Conservation (phyloP, 176 grass and related monocot genomes). For the Carex myosuroides region DNA sequence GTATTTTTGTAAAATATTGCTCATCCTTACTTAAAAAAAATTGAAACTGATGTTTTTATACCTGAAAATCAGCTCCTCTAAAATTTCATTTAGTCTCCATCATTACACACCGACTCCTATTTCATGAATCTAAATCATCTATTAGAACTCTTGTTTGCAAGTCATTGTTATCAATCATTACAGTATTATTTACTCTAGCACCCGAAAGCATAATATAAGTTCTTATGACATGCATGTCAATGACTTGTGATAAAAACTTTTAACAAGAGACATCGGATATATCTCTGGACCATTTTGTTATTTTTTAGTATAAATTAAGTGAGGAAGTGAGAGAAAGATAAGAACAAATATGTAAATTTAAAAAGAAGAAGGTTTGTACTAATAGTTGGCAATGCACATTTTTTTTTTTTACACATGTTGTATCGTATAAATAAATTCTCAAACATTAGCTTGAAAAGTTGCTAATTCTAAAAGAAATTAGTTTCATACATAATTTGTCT, state of each 20-base stretch:
- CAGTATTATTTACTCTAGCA: no score
- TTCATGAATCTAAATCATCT: no score
- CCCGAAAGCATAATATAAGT: neutral
- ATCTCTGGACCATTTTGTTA: neutral
- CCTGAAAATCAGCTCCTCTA: no score
- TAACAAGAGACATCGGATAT: no score
- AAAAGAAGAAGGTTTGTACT: neutral
- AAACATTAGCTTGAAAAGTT: neutral
- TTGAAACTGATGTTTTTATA: no score
- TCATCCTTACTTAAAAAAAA: no score
- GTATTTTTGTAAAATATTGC: no score
- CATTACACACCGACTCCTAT: no score
- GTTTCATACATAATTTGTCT: neutral
- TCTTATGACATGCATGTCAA: neutral
- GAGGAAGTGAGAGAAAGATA: neutral
- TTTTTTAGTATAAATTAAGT: neutral
- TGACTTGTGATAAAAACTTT: no score
- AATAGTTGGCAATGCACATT: neutral
- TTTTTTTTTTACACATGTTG: neutral
- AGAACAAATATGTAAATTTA: neutral
- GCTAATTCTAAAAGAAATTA: neutral
- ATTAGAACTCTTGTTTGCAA: no score
- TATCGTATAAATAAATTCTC: neutral
- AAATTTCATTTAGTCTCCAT: no score
- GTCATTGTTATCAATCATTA: no score